Evolutionary conservation across 495 filamentous ascomycete genomes (phyloP).

Genomic region (Penicillium cataractarum): DNA sequence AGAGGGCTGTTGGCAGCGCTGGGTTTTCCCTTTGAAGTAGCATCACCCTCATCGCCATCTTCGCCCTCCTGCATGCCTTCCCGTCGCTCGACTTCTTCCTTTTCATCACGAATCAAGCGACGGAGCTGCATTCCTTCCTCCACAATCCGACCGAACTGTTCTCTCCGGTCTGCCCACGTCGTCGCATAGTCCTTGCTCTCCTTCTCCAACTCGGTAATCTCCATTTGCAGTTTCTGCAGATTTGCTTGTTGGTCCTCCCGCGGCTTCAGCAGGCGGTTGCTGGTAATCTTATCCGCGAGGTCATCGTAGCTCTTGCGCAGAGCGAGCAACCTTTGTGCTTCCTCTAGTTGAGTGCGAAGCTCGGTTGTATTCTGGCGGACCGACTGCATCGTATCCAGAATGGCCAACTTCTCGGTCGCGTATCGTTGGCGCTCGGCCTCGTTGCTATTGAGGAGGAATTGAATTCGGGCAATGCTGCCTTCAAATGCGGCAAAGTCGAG

Average conservation of each 20-base stretch:
- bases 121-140: slow-evolving; percentile 87
- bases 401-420: slow-evolving; percentile 74
- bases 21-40: slow-evolving; percentile 50
- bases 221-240: slow-evolving; percentile 77
- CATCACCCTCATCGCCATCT: slow-evolving; percentile 72
- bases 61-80: slow-evolving; percentile 81
- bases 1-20: slow-evolving; percentile 69
- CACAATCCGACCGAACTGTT: slow-evolving; percentile 89
- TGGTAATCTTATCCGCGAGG: slow-evolving; percentile 81
- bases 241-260: slow-evolving; percentile 81
- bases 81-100: slow-evolving; percentile 77
- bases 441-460: slow-evolving; percentile 84
- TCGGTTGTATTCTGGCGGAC: slow-evolving; percentile 76
- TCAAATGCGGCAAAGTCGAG: slow-evolving; percentile 93
- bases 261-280: slow-evolving; percentile 74
- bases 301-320: slow-evolving; percentile 86
- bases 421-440: slow-evolving; percentile 84
- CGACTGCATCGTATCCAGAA: slow-evolving; percentile 70
- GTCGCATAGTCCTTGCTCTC: slow-evolving; percentile 80
- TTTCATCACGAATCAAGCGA: slow-evolving; percentile 88
- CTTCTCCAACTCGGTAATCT: slow-evolving; percentile 84
- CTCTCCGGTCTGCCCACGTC: slow-evolving; percentile 83
- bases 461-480: slow-evolving; percentile 82
- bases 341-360: slow-evolving; percentile 71
- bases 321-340: slow-evolving; percentile 73